Evolutionary conservation across 2,329 filamentous ascomycete species (phyloP).

Genomic region (Calonectria ilicicola): DNA sequence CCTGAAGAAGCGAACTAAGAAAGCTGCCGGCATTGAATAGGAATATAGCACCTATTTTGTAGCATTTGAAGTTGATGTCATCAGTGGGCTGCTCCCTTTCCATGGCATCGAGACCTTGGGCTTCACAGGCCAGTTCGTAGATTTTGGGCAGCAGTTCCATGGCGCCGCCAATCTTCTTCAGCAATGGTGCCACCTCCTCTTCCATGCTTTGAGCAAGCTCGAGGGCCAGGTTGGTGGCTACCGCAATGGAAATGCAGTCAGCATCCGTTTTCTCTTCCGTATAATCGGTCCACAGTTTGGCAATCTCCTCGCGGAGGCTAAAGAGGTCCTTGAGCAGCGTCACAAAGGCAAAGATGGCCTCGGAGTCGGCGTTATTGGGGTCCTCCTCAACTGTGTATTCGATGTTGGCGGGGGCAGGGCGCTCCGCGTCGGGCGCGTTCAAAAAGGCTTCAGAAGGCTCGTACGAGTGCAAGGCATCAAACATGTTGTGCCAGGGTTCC

Average conservation of each 20-base stretch:
- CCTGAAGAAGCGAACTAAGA: not conserved
- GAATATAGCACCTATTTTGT: not conserved
- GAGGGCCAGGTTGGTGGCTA: not conserved
- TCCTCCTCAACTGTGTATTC: not conserved
- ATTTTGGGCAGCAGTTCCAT: not conserved
- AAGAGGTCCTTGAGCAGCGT: slow-evolving; percentile 4
- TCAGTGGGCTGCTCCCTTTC: not conserved
- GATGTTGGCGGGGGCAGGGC: not conserved
- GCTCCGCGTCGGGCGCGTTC: not conserved
- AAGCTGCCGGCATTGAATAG: not conserved
- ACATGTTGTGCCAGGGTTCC: not conserved
- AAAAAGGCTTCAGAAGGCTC: not conserved
- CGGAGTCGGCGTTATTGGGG: not conserved
- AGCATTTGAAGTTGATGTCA: not conserved
- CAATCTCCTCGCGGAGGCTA: not conserved
- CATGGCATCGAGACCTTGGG: not conserved
- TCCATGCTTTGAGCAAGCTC: slow-evolving; percentile 9
- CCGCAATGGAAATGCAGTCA: not conserved
- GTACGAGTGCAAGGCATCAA: not conserved
- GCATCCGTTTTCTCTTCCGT: not conserved
- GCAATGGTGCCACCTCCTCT: not conserved
- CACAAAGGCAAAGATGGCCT: not conserved
- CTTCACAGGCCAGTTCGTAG: not conserved
- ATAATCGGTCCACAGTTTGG: not conserved
- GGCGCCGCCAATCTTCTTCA: not conserved